Evolutionary conservation across 805 yeast species (phyloP), one percentile per base, ranked within the genome.

Genomic region (Yueomyces sinensis): DNA sequence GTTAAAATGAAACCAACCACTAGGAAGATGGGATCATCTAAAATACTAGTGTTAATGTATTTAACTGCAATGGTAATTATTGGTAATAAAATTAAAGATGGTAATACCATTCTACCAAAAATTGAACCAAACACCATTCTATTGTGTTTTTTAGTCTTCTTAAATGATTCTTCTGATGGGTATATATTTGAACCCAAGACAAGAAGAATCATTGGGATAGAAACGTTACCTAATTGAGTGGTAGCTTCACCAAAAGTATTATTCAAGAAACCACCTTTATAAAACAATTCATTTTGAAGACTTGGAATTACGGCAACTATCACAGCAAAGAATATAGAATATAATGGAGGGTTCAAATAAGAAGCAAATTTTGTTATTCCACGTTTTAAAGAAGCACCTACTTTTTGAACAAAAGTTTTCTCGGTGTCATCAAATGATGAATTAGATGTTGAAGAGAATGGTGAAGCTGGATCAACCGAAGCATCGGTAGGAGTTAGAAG

Each of bases 321-420:
- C n/a, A 81, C 70, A 3, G 87, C 68, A 1, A 74, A 54, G 13
- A 74, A 49, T 87, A 81, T 81, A 7, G 93, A 76, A 58, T 76
- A 81, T 37, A 81, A 58, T n/a, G 91, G 93, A n/a, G 93, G 89
- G 49, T 81, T 81, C 82, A 81, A 76, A 40, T 66, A 35, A 6
- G 27, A 15, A 13, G 5, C 18, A 3, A 35, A 16, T 6, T 15
- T 24, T 5, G 11, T 6, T 14, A 35, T 13, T 6, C 20, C 4
- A 16, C 19, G 7, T 3, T 15, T 15, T 6, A 31, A 5, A 14
- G 9, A 9, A 9, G 19, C 11, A 13, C 5, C 11, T 6, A 28
- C 15, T 28, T 28, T 9, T 28, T 28, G 15, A 17, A 28, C 9
- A 28, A 28, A 28, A 16, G 30, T 28, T 14, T 9, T 28, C 15